Conservation (phyloP, 2,329 filamentous ascomycete genomes). For the Alternaria sp. region DNA sequence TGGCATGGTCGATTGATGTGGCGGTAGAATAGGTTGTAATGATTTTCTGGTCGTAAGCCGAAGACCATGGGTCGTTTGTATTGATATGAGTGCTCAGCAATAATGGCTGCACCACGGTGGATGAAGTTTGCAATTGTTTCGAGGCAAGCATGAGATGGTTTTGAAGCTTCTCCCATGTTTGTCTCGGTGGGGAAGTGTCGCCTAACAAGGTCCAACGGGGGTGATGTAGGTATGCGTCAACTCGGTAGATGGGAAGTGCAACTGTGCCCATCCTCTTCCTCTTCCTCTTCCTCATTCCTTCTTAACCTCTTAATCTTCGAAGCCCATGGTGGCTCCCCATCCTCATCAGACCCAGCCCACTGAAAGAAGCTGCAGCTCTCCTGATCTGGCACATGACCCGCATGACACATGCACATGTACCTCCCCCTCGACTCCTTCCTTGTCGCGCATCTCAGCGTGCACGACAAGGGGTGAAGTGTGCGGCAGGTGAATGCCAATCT, state of each 20-base stretch:
- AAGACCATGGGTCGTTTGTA: not conserved
- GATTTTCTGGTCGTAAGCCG: not conserved
- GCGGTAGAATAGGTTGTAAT: not conserved
- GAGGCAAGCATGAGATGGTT: not conserved
- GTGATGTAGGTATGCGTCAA: too few species aligned
- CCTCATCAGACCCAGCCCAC: slow-evolving; percentile 61
- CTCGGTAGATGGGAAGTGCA: not conserved
- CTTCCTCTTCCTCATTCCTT: not conserved
- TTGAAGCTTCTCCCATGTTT: not conserved
- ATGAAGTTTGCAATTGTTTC: not conserved
- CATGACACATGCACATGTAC: slow-evolving; percentile 96
- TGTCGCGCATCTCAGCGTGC: slow-evolving; percentile 91
- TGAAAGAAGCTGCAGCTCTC: slow-evolving; percentile 52
- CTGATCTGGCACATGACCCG: slow-evolving; percentile 72
- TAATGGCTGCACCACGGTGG: not conserved
- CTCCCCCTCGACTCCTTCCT: slow-evolving; percentile 76
- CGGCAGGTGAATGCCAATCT: slow-evolving; percentile 90
- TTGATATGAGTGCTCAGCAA: not conserved
- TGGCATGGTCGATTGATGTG: slow-evolving; percentile 5
- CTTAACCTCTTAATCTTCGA: slow-evolving; percentile 2
- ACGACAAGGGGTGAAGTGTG: slow-evolving; percentile 94
- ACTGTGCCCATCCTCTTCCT: rapidly evolving
- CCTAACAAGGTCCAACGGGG: not conserved
- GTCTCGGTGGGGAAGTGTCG: not conserved
- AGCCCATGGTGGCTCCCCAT: slow-evolving; percentile 78